These are phyloP conservation scores for Raffaelea deltoideospora DNA, from an alignment of 2,329 filamentous ascomycete species.

Conservation along the genomic window DNA sequence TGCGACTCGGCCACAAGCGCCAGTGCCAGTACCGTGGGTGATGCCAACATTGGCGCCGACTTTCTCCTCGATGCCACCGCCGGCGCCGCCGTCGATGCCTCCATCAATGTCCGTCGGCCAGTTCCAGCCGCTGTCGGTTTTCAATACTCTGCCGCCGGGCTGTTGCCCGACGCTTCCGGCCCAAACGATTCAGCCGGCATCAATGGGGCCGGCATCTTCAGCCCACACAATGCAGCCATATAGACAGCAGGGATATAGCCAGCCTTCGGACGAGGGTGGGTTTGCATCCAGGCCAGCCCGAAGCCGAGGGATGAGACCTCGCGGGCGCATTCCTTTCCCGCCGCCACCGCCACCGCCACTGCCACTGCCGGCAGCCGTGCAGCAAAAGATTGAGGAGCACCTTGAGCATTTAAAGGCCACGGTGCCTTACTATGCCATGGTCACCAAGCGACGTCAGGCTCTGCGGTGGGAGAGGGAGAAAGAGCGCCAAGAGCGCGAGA, in stretches of 20 bases:
- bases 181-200: no score
- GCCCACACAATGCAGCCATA: no score
- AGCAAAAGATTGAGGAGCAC: conserved; percentile 10
- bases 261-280: no score
- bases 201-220: no score
- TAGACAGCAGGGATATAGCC: no score
- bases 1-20: background rate
- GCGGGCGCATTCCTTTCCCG: no score
- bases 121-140: no score
- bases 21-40: background rate
- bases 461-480: conserved; percentile 4
- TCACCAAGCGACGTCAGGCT: conserved; percentile 7
- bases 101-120: no score
- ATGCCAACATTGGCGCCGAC: background rate
- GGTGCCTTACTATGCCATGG: conserved; percentile 7
- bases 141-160: no score
- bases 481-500: background rate
- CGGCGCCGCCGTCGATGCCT: background rate
- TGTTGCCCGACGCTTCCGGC: no score
- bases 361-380: background rate
- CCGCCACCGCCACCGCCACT: background rate
- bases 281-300: no score
- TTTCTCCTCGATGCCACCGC: background rate
- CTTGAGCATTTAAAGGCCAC: conserved; percentile 7
- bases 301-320: no score